These are phyloP conservation scores for Apocynum venetum DNA, from an alignment of 257 asterid species.

Conservation along the genomic window DNA sequence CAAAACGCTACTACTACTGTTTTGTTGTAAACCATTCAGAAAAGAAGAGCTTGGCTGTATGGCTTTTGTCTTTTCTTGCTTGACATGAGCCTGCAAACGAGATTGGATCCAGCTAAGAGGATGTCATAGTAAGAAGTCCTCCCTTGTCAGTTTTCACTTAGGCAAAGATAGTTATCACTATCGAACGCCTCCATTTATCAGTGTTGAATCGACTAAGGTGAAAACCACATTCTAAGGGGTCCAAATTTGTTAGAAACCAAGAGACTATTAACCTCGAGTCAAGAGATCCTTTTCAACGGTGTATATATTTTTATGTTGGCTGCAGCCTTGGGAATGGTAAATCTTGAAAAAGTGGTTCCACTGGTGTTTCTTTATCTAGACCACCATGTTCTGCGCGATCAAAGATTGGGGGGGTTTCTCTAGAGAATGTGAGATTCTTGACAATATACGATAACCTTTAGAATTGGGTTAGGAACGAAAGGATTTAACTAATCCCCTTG, in stretches of 20 bases:
- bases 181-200: too few species aligned
- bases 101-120: neutral
- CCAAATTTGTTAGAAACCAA: too few species aligned
- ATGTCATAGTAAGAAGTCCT: neutral
- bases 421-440: neutral
- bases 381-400: too few species aligned
- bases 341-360: neutral
- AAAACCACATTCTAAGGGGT: too few species aligned
- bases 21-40: neutral
- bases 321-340: neutral
- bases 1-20: neutral
- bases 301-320: neutral
- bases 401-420: too few species aligned
- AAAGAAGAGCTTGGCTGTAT: conserved; percentile 4
- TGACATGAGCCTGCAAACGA: neutral
- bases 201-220: too few species aligned
- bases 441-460: neutral
- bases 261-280: too few species aligned
- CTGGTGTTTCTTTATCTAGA: too few species aligned
- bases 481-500: neutral
- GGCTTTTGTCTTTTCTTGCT: neutral
- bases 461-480: neutral
- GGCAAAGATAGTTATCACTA: neutral
- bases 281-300: neutral
- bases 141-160: neutral